Conservation (phyloP, 2,329 filamentous ascomycete genomes). For the Didymellaceae sp. region DNA sequence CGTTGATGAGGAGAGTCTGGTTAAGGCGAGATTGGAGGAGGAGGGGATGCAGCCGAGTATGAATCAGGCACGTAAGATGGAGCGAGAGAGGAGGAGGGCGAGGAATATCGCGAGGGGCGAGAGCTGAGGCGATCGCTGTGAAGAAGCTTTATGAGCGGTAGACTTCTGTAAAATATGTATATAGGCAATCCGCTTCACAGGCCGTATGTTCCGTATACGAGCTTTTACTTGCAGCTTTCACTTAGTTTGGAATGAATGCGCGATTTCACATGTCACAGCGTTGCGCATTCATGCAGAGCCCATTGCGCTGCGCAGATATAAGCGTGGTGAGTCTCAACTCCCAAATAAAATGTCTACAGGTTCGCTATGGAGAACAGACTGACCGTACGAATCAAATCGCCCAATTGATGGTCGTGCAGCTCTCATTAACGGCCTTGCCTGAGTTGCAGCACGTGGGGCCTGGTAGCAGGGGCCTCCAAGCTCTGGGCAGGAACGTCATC, state of each 20-base stretch:
- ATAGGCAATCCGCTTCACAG: no score
- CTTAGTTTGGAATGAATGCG: no score
- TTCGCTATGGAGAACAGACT: no score
- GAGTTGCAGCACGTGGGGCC: slow-evolving; percentile 15
- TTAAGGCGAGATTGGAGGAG: slow-evolving; percentile 57
- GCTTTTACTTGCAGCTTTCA: no score
- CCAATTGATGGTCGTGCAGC: background rate
- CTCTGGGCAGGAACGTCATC: slow-evolving; percentile 20
- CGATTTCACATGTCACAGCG: background rate
- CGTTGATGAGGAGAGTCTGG: slow-evolving; percentile 67
- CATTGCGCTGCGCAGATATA: background rate
- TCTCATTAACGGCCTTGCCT: slow-evolving; percentile 11
- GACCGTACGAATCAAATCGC: background rate
- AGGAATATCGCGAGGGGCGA: slow-evolving; percentile 34
- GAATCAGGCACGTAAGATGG: slow-evolving; percentile 71
- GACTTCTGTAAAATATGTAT: background rate
- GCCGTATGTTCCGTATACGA: no score
- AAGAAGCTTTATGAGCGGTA: background rate
- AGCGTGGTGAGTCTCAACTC: no score
- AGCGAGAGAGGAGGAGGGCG: slow-evolving; percentile 60
- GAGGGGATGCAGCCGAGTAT: slow-evolving; percentile 62
- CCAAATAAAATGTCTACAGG: background rate
- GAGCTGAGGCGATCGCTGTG: slow-evolving; percentile 7
- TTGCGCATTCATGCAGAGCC: background rate
- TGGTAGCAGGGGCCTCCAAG: slow-evolving; percentile 15